A percentile compares a stretch with the other conserved stretches of the same genome.
These are phyloP conservation scores for thale cress (Arabidopsis thaliana) DNA, from an alignment of 345 rosid genomes.

Conservation along the genomic window DNA sequence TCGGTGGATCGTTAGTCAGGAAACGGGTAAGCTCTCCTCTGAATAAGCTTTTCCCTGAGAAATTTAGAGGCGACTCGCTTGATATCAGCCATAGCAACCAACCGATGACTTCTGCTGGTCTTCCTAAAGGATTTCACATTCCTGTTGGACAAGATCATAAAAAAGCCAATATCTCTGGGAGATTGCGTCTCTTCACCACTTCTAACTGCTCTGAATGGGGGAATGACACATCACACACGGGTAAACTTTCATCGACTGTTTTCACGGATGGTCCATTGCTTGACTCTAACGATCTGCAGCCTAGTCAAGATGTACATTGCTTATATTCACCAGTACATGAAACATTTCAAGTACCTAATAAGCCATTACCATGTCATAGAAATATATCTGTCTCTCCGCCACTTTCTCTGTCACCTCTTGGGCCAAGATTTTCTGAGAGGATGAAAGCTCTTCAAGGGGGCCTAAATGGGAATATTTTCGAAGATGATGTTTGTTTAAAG, in stretches of 20 bases:
- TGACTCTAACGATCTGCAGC: conserved; percentile 41
- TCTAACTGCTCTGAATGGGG: conserved; percentile 54
- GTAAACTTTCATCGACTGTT: conserved; percentile 46
- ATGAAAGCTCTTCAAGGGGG: conserved; percentile 46
- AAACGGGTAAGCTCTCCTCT: conserved; percentile 76
- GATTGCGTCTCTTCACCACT: conserved; percentile 32
- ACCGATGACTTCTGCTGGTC: conserved; percentile 43
- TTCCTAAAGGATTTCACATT: conserved; percentile 35
- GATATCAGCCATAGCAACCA: conserved; percentile 55
- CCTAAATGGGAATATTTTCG: conserved; percentile 38
- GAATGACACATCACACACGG: conserved; percentile 34
- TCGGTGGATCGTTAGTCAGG: conserved; percentile 60
- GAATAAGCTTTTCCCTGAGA: conserved; percentile 57
- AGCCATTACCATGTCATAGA: conserved; percentile 44
- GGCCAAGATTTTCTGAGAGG: conserved; percentile 70
- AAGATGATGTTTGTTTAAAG: conserved; percentile 40
- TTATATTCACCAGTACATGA: conserved; percentile 44
- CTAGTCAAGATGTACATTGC: conserved; percentile 27
- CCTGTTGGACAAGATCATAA: conserved; percentile 58
- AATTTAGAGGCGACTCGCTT: conserved; percentile 54
- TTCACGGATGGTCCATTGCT: conserved; percentile 78
- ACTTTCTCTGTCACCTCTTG: conserved; percentile 83
- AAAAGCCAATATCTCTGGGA: conserved; percentile 67
- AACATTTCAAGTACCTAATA: conserved; percentile 44
- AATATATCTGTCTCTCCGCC: conserved; percentile 58